phyloP scores from a whole-genome alignment of 78 protist genomes.

The Dictyostelium firmibasis region DNA sequence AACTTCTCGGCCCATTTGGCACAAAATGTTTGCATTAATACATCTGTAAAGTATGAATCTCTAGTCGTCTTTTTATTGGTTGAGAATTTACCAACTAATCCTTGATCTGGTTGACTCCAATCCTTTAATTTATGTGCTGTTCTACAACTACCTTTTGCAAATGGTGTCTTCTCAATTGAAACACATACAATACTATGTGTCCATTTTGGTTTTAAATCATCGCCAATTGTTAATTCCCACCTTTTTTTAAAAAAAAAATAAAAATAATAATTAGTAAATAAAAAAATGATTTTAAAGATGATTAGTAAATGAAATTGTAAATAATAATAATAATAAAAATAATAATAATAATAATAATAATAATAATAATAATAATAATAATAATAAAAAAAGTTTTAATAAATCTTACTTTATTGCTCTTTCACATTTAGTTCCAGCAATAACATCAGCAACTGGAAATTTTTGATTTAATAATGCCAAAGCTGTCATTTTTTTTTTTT shows the following conservation, averaged over 20 bases:
- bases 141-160: conserved; percentile 69
- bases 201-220: conserved; percentile 77
- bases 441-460: conserved; percentile 77
- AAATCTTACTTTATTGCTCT: conserved; percentile 63
- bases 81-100: conserved; percentile 61
- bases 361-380: no score
- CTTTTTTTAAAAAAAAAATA: background rate
- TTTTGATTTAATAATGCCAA: conserved; percentile 73
- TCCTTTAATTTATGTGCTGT: conserved; percentile 73
- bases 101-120: conserved; percentile 51
- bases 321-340: no score
- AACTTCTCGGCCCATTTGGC: conserved; percentile 73
- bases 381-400: background rate
- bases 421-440: conserved; percentile 68
- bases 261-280: background rate
- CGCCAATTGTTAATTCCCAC: conserved; percentile 72
- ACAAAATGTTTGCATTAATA: conserved; percentile 69
- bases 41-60: conserved; percentile 75
- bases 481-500: conserved; percentile 17
- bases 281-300: background rate
- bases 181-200: conserved; percentile 69
- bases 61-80: conserved; percentile 73
- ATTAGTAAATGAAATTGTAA: no score
- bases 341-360: no score
- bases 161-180: conserved; percentile 61